A percentile compares a stretch with the other conserved stretches of the same genome.
Evolutionary conservation across 1,139 yeast genomes (phyloP).

Genomic region (Lodderomyces oxycetoniae): DNA sequence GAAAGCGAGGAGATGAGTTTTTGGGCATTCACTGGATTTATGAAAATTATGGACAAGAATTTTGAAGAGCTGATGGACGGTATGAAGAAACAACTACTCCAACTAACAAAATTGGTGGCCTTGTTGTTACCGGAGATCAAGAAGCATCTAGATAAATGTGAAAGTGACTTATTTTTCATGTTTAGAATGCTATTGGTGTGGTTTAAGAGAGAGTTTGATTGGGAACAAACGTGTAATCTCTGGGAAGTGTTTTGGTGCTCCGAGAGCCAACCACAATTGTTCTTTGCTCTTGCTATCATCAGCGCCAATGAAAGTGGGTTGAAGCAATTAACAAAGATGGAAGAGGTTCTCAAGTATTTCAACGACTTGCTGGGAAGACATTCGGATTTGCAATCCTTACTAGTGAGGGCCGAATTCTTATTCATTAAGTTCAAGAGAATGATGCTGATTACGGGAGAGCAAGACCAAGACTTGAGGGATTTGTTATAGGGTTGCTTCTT

Average conservation of each 20-base stretch:
- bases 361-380: conserved; percentile 74
- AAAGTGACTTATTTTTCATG: conserved; percentile 87
- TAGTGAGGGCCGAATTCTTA: conserved; percentile 75
- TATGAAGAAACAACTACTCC: conserved; percentile 81
- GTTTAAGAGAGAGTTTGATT: conserved; percentile 88
- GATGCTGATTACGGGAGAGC: no score
- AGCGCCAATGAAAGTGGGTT: conserved; percentile 83
- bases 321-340: conserved; percentile 67
- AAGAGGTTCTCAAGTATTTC: conserved; percentile 87
- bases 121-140: conserved; percentile 84
- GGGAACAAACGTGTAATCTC: conserved; percentile 69
- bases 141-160: conserved; percentile 79
- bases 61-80: conserved; percentile 90
- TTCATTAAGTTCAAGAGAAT: conserved; percentile 28
- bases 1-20: conserved; percentile 79
- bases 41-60: conserved; percentile 95
- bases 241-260: conserved; percentile 95
- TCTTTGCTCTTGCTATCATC: conserved; percentile 79
- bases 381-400: conserved; percentile 66
- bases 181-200: conserved; percentile 93
- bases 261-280: conserved; percentile 80
- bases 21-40: conserved; percentile 83
- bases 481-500: no score
- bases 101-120: conserved; percentile 77
- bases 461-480: no score